Evolutionary conservation across 2,329 filamentous ascomycete species (phyloP).

Genomic region (Epichloe aotearoae): DNA sequence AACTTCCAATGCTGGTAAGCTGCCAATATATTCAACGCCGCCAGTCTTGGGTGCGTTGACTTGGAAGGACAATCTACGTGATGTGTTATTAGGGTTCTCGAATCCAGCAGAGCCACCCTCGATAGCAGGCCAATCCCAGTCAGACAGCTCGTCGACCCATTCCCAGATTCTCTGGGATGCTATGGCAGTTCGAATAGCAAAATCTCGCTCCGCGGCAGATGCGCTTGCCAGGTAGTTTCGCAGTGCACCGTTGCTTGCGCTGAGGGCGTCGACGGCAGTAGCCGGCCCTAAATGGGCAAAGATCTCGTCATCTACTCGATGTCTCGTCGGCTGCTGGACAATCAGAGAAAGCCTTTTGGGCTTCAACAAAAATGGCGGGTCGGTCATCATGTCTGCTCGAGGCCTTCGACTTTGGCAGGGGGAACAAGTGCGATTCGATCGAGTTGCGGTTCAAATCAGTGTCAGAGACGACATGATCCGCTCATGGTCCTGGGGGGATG

Average conservation of each 20-base stretch:
- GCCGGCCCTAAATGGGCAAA: conserved; percentile 48
- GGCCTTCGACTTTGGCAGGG: not conserved
- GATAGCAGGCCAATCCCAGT: conserved; percentile 42
- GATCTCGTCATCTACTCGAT: conserved; percentile 40
- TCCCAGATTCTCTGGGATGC: conserved; percentile 58
- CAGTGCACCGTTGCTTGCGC: conserved; percentile 36
- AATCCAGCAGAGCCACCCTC: conserved; percentile 39
- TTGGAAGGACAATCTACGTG: conserved; percentile 23
- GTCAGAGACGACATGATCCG: conserved; percentile 9
- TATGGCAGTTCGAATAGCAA: conserved; percentile 56
- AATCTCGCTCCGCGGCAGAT: conserved; percentile 52
- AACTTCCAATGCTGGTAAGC: conserved; percentile 52
- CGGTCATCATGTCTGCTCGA: conserved; percentile 18
- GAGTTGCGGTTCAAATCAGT: not conserved
- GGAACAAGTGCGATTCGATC: not conserved
- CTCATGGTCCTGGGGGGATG: conserved; percentile 23
- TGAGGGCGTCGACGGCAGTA: conserved; percentile 47
- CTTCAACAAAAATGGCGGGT: conserved; percentile 19
- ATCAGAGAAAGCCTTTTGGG: conserved; percentile 21
- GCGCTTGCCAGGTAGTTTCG: conserved; percentile 48
- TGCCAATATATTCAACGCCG: conserved; percentile 47
- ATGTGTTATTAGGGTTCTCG: conserved; percentile 30
- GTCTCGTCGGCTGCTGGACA: conserved; percentile 30
- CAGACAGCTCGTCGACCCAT: conserved; percentile 60
- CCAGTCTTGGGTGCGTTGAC: conserved; percentile 12